These are phyloP conservation scores for Tuber indicum DNA, from an alignment of 495 filamentous ascomycete genomes.

Conservation along the genomic window DNA sequence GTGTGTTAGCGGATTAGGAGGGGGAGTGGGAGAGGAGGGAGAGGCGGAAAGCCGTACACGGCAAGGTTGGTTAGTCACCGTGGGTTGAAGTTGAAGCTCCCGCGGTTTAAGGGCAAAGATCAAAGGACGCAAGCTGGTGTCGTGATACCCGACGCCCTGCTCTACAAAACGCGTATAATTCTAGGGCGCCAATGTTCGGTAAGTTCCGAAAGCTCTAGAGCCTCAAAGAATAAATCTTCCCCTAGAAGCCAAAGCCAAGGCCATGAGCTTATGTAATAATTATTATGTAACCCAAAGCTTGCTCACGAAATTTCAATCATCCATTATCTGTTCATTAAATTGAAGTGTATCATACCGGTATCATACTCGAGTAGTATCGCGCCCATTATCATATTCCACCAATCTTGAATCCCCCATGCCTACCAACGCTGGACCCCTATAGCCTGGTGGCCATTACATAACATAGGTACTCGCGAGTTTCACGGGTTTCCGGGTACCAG, in stretches of 20 bases:
- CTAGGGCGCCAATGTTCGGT: background rate
- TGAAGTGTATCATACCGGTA: too few species aligned
- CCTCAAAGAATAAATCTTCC: background rate
- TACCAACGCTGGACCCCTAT: background rate
- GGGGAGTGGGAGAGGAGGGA: background rate
- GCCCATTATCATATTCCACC: background rate
- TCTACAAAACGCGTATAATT: background rate
- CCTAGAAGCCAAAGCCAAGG: background rate
- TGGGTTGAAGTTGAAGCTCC: constrained; percentile 3
- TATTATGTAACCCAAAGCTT: background rate
- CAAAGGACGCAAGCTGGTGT: background rate
- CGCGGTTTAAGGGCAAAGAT: background rate
- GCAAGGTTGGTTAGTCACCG: background rate
- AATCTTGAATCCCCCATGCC: background rate
- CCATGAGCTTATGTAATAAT: background rate
- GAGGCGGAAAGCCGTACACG: background rate
- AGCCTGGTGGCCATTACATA: background rate
- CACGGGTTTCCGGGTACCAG: too few species aligned
- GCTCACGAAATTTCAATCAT: background rate
- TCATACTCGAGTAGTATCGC: background rate
- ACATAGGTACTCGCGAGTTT: too few species aligned
- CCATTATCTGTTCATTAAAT: background rate
- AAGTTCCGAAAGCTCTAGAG: background rate
- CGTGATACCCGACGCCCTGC: background rate
- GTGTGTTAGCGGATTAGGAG: background rate